Base-by-base conservation (phyloP, 441 rosid species). In the Eruca vesicaria region DNA sequence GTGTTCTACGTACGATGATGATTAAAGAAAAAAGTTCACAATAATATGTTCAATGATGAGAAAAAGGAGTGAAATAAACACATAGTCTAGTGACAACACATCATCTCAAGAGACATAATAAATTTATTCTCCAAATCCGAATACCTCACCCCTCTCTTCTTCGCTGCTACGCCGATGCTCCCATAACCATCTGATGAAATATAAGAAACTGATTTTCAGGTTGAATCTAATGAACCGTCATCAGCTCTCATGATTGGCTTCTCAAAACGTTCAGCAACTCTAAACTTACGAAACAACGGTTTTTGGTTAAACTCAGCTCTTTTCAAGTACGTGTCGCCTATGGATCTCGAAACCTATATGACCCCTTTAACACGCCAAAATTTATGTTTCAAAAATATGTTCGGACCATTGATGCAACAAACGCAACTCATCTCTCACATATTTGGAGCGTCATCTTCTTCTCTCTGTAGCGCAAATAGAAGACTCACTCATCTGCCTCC, bases 101-200 rank as follows among this genome's bases (percentile, higher is more conserved):
- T 45, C 53, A 38, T 62, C 60, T 76, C 70, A 76, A 29, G 70
- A 36, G 69, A 31, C 5, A 23, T 23, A 23, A 23, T 23, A 23
- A 23, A 23, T 23, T 15, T 41, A 10, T 85, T 95, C 81, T 90
- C 86, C 91, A 95, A 80, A 84, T 95, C 99, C 0, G 96, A 85
- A 73, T 86, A 95, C 71, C 97, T 83, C 98, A 90, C 90, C 78
- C 19, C 58, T 9, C 58, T 53, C 58, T 53, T 53, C 58, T 53
- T 53, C 14, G 58, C 58, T 53, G 58, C 98, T 84, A 84, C 93
- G 88, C 20, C 92, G 84, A 82, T 94, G 97, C 77, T 94, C 98
- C 98, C 98, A 94, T 59, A 92, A 80, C 98, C 98, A 84, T 92
- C 98, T 4, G 98, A 94, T n/a, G 97, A 81, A 92, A 90, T 81